Percentiles rank a stretch among this genome's conserved stretches.
Conservation (phyloP, 352 stramenopile species). For the Phytophthora litchii region DNA sequence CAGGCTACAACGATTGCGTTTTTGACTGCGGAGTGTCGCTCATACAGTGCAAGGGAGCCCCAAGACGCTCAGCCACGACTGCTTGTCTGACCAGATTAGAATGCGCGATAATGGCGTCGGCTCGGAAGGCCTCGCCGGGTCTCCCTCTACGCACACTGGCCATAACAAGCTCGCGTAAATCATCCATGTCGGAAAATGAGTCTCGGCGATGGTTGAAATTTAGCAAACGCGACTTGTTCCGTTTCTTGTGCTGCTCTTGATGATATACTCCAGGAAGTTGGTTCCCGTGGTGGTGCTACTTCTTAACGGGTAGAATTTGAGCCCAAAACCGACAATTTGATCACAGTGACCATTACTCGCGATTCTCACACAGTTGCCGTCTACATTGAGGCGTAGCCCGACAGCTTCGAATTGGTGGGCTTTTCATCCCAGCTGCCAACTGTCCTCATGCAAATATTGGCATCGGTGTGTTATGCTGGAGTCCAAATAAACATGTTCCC, state of each 20-base stretch:
- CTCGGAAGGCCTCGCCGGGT: slow-evolving; percentile 41
- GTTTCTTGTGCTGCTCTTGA: neutral
- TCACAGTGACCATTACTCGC: slow-evolving; percentile 67
- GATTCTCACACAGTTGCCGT: slow-evolving; percentile 79
- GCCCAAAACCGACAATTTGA: slow-evolving; percentile 43
- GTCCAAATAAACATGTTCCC: no score
- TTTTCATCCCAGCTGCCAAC: slow-evolving; percentile 45
- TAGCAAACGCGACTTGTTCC: neutral
- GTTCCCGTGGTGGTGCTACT: slow-evolving; percentile 22
- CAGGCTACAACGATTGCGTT: slow-evolving; percentile 41
- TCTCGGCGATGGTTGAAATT: neutral
- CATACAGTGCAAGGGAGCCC: slow-evolving; percentile 45
- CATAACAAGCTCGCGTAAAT: slow-evolving; percentile 32
- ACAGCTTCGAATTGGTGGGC: slow-evolving; percentile 60
- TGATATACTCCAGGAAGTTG: slow-evolving; percentile 15
- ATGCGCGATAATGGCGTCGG: slow-evolving; percentile 42
- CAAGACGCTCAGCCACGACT: slow-evolving; percentile 46
- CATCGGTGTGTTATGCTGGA: neutral
- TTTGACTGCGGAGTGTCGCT: slow-evolving; percentile 36
- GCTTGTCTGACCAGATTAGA: slow-evolving; percentile 42
- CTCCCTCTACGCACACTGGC: slow-evolving; percentile 32
- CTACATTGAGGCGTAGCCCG: slow-evolving; percentile 46
- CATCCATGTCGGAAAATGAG: neutral
- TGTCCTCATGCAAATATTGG: slow-evolving; percentile 34
- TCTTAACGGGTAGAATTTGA: slow-evolving; percentile 44